phyloP scores from a whole-genome alignment of 257 asterid genomes.

The Salvia rosmarinus region DNA sequence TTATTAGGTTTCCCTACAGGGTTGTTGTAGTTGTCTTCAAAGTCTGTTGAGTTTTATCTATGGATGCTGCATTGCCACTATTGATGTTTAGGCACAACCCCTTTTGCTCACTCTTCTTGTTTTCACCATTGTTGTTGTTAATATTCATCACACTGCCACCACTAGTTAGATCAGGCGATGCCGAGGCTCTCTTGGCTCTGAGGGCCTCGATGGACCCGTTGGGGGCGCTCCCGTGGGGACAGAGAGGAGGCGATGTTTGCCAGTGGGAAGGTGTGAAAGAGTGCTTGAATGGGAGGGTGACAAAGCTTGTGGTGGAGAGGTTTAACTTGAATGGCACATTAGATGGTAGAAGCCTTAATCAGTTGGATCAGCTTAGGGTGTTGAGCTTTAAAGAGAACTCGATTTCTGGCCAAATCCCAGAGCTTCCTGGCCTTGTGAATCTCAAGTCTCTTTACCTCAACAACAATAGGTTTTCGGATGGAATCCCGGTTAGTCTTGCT shows the following conservation, averaged over 20 bases:
- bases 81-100: slow-evolving; percentile 24
- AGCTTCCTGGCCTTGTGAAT: slow-evolving; percentile 59
- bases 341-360: slow-evolving; percentile 62
- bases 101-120: slow-evolving; percentile 27
- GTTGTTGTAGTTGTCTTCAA: slow-evolving; percentile 6
- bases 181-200: slow-evolving; percentile 67
- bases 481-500: slow-evolving; percentile 58
- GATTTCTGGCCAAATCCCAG: slow-evolving; percentile 74
- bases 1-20: slow-evolving; percentile 20
- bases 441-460: slow-evolving; percentile 81
- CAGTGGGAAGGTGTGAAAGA: slow-evolving; percentile 80
- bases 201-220: slow-evolving; percentile 61
- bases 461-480: slow-evolving; percentile 62
- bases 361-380: slow-evolving; percentile 81
- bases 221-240: slow-evolving; percentile 63
- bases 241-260: slow-evolving; percentile 48
- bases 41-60: slow-evolving; percentile 24
- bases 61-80: slow-evolving; percentile 27
- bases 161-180: slow-evolving; percentile 58
- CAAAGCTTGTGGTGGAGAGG: slow-evolving; percentile 79
- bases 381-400: slow-evolving; percentile 77
- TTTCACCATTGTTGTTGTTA: slow-evolving; percentile 27
- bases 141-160: slow-evolving; percentile 39
- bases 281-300: slow-evolving; percentile 75
- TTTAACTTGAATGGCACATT: slow-evolving; percentile 65